Evolutionary conservation across 495 filamentous ascomycete genomes (phyloP), one percentile per base, ranked within the genome.

Genomic region (Chaetomium cochliodes): DNA sequence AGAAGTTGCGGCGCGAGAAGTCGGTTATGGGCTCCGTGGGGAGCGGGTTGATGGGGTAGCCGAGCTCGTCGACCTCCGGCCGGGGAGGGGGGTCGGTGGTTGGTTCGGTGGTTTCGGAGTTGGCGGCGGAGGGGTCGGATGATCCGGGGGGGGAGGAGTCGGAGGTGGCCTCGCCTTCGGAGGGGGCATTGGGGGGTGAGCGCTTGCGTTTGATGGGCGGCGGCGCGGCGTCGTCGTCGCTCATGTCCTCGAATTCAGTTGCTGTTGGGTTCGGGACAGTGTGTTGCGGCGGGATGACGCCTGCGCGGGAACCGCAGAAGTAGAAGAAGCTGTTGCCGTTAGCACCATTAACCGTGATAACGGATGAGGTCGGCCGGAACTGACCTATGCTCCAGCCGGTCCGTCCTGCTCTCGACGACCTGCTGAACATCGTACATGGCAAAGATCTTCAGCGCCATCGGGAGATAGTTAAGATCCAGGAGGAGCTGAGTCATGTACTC

Each of bases 401-500:
- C 94, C 23, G 88, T 88, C 69, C 86, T 88, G 72, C 88, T 89
- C 64, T 92, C 92, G n/a, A 97, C 88, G 4, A 89, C 85, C 67
- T 88, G 87, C 64, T 96, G 93, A 28, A 96, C 83, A 66, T 98
- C 94, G 74, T 97, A 92, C 72, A 93, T 86, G 49, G 91, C 92
- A 65, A 96, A 92, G 53, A 96, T 84, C 81, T 97, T 98, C 18
- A 98, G 80, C 18, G 96, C 88, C 28, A 98, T 78, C 0, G 94
- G 94, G 18, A 98, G 79, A 71, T 96, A 98, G 74, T 96, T 97
- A 22, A 90, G 91, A 75, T 98, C 94, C 22, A 98, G 82, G 11
- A 98, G 79, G 0, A 98, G 84, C 74, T 98, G 96, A 0, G 92
- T 92, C 69, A 98, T 79, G 71, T 97, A 98, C 76, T 98, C 94